phyloP scores from a whole-genome alignment of 768 basidiomycete genomes.

The Suillus fuscotomentosus region DNA sequence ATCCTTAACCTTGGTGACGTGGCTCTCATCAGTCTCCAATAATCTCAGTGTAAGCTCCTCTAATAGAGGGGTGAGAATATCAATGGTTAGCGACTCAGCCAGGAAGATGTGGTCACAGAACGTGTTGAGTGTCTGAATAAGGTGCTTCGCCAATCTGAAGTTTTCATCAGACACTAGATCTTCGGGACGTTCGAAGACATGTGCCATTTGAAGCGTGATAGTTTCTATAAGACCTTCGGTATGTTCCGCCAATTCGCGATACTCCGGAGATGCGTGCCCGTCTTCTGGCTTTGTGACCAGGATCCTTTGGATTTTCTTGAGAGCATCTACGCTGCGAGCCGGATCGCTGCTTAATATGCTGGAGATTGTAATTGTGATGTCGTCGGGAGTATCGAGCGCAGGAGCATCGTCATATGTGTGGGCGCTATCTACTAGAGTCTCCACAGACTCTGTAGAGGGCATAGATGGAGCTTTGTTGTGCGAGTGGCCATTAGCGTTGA shows the following conservation, averaged over 20 bases:
- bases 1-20: slow-evolving; percentile 84
- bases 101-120: slow-evolving; percentile 91
- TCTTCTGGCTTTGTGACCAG: slow-evolving; percentile 74
- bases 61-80: slow-evolving; percentile 81
- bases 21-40: slow-evolving; percentile 89
- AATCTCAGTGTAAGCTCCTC: slow-evolving; percentile 90
- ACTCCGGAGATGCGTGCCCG: slow-evolving; percentile 64
- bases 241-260: slow-evolving; percentile 76
- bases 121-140: slow-evolving; percentile 93
- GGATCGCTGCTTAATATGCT: slow-evolving; percentile 89
- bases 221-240: slow-evolving; percentile 87
- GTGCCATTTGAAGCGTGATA: slow-evolving; percentile 87
- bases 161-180: slow-evolving; percentile 74
- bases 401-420: slow-evolving; percentile 23
- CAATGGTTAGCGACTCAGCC: slow-evolving; percentile 83
- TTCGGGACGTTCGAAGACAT: slow-evolving; percentile 82
- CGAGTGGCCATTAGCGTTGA: slow-evolving; percentile 17
- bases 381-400: slow-evolving; percentile 36
- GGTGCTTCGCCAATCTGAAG: slow-evolving; percentile 93
- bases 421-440: slow-evolving; percentile 34
- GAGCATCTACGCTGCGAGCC: slow-evolving; percentile 81
- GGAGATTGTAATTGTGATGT: slow-evolving; percentile 80
- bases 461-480: slow-evolving; percentile 14
- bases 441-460: slow-evolving; percentile 24
- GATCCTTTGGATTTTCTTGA: slow-evolving; percentile 91